Conservation (phyloP, 805 yeast genomes). For the Metschnikowia cubensis region DNA sequence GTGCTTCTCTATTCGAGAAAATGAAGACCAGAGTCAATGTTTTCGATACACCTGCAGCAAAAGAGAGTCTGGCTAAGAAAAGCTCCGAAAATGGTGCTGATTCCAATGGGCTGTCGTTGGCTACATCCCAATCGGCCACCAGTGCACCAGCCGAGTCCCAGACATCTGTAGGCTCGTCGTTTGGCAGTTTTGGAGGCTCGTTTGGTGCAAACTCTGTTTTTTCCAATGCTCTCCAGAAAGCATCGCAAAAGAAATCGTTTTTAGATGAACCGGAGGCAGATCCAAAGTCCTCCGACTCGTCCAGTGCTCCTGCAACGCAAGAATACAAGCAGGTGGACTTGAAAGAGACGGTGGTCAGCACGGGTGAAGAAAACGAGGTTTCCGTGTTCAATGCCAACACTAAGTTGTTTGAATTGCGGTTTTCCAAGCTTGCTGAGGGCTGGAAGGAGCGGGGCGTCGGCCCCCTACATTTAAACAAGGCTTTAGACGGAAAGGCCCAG, state of each 20-base stretch:
- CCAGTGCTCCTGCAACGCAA: conserved; percentile 27
- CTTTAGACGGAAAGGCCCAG: conserved; percentile 32
- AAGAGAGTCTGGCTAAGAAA: neutral
- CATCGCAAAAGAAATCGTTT: conserved; percentile 52
- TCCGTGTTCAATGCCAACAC: conserved; percentile 67
- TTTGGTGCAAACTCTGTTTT: conserved; percentile 48
- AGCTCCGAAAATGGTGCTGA: neutral
- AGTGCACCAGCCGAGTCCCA: neutral
- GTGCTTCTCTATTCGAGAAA: conserved; percentile 22
- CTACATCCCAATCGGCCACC: neutral
- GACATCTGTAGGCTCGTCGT: conserved; percentile 9
- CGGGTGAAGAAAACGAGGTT: conserved; percentile 89
- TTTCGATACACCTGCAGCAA: conserved; percentile 21
- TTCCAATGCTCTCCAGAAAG: conserved; percentile 52
- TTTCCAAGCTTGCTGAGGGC: conserved; percentile 62
- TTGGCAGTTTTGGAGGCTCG: conserved; percentile 21
- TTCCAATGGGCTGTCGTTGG: neutral
- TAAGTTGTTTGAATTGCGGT: conserved; percentile 71
- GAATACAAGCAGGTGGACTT: conserved; percentile 58
- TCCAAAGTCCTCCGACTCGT: conserved; percentile 12
- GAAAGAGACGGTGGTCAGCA: conserved; percentile 51
- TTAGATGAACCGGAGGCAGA: conserved; percentile 40
- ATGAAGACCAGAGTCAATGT: conserved; percentile 24
- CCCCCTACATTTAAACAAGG: conserved; percentile 69
- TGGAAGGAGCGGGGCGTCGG: conserved; percentile 98